Percentiles rank a stretch among this genome's conserved stretches.
Conservation (phyloP, 495 filamentous ascomycete genomes). For the Corynascus novoguineensis region DNA sequence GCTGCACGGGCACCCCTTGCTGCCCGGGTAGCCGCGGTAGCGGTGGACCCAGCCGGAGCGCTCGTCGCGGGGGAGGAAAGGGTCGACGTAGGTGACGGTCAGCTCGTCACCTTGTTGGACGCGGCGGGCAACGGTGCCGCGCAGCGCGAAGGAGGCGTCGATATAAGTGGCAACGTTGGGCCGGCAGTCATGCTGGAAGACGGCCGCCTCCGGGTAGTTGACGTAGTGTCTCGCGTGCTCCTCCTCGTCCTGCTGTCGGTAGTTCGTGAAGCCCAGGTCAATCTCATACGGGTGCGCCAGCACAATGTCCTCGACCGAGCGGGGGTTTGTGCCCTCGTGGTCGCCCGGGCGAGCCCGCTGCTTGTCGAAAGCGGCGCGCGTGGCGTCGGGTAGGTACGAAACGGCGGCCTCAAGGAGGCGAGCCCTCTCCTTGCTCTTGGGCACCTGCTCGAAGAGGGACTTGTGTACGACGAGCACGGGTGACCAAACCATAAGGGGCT, state of each 20-base stretch:
- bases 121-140: conserved; percentile 28
- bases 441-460: conserved; percentile 24
- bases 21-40: conserved; percentile 2
- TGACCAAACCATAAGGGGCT: conserved; percentile 22
- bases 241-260: conserved; percentile 2
- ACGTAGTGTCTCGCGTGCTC: conserved; percentile 25
- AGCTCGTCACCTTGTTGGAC: conserved; percentile 32
- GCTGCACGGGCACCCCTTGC: conserved; percentile 18
- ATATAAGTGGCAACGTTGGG: conserved; percentile 34
- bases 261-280: conserved; percentile 19
- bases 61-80: conserved; percentile 18
- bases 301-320: conserved; percentile 26
- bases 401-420: conserved; percentile 30
- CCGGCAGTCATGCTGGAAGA: conserved; percentile 32
- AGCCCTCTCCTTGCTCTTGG: conserved; percentile 20
- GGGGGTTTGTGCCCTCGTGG: neutral
- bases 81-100: conserved; percentile 29
- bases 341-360: too few relatives aligned
- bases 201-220: conserved; percentile 29
- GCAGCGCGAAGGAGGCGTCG: conserved; percentile 23
- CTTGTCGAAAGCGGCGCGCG: conserved; percentile 19
- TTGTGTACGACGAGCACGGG: conserved; percentile 33
- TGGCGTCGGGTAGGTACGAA: conserved; percentile 26
- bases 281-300: conserved; percentile 31
- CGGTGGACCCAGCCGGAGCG: conserved; percentile 24